A percentile compares a stretch with the other conserved stretches of the same genome.
phyloP scores from a whole-genome alignment of 495 filamentous ascomycete species.

The Neurospora cerealis region DNA sequence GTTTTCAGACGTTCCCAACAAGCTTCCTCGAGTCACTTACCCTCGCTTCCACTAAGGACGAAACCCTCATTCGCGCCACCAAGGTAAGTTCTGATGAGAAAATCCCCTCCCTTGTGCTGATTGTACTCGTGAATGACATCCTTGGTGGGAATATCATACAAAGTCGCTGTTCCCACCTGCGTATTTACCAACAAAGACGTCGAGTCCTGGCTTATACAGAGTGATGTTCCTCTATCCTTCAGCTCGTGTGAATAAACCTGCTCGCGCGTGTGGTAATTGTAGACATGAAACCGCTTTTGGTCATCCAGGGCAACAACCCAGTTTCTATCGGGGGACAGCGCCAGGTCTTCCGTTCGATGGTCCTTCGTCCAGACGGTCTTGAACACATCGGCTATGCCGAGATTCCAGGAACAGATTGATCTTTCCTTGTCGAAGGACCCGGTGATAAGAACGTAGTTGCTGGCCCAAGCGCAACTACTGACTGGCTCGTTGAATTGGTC shows the following conservation, averaged over 20 bases:
- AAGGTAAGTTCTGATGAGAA: slow-evolving; percentile 70
- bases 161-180: slow-evolving; percentile 58
- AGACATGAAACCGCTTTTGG: slow-evolving; percentile 63
- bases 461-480: slow-evolving; percentile 77
- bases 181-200: slow-evolving; percentile 73
- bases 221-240: slow-evolving; percentile 57
- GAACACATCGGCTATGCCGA: slow-evolving; percentile 38
- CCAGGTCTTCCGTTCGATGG: slow-evolving; percentile 75
- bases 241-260: slow-evolving; percentile 64
- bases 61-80: slow-evolving; percentile 89
- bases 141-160: slow-evolving; percentile 66
- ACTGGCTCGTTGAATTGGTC: slow-evolving; percentile 69
- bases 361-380: slow-evolving; percentile 51
- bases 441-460: slow-evolving; percentile 69
- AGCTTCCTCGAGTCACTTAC: slow-evolving; percentile 35
- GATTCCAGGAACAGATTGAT: slow-evolving; percentile 59
- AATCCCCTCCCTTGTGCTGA: slow-evolving; percentile 62
- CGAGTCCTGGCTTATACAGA: slow-evolving; percentile 74
- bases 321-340: slow-evolving; percentile 67
- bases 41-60: slow-evolving; percentile 84
- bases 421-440: slow-evolving; percentile 61
- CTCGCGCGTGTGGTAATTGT: slow-evolving; percentile 63
- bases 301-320: slow-evolving; percentile 70
- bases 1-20: background rate
- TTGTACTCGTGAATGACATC: slow-evolving; percentile 61